Evolutionary conservation across 2,329 filamentous ascomycete species (phyloP).

Genomic region (Stylonectria norvegica): DNA sequence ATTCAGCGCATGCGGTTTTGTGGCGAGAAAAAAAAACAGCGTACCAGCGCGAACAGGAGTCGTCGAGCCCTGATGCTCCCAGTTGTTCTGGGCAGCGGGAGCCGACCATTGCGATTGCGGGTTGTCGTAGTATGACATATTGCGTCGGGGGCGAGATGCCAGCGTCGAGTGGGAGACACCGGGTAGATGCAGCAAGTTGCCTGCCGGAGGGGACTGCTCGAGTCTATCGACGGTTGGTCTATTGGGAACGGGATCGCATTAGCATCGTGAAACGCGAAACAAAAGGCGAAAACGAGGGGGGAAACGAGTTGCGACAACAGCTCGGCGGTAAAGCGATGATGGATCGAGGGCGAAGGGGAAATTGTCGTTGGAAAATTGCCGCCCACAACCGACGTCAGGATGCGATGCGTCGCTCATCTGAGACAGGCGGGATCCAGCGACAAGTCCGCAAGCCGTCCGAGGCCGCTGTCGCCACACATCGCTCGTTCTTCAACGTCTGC

Average conservation of each 20-base stretch:
- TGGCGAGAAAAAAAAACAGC: constrained; percentile 15
- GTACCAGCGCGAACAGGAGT: constrained; percentile 41
- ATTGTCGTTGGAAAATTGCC: constrained; percentile 21
- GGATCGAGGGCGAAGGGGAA: constrained; percentile 10
- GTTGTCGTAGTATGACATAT: constrained; percentile 47
- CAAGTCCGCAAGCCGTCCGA: constrained; percentile 15
- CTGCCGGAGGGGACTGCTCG: constrained; percentile 8
- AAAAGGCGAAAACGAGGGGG: constrained; percentile 5
- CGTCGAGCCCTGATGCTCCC: constrained; percentile 43
- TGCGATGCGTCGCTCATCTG: constrained; percentile 23
- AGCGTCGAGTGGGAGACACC: constrained; percentile 14
- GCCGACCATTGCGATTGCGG: constrained; percentile 39
- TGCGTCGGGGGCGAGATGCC: constrained; percentile 12
- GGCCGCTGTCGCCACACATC: constrained; percentile 24
- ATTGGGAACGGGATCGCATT: constrained; percentile 7
- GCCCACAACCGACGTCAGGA: constrained; percentile 19
- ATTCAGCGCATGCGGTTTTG: constrained; percentile 1
- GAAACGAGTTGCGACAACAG: constrained; percentile 13
- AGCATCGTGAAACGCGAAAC: constrained; percentile 12
- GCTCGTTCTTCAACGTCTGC: constrained; percentile 9
- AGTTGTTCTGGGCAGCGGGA: constrained; percentile 36
- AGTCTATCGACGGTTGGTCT: constrained; percentile 17
- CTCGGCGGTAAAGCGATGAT: constrained; percentile 12
- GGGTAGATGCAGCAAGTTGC: constrained; percentile 12
- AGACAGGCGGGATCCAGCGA: constrained; percentile 21